Base-by-base conservation (phyloP, 352 stramenopile genomes). In the Phytopythium ostracodes region DNA sequence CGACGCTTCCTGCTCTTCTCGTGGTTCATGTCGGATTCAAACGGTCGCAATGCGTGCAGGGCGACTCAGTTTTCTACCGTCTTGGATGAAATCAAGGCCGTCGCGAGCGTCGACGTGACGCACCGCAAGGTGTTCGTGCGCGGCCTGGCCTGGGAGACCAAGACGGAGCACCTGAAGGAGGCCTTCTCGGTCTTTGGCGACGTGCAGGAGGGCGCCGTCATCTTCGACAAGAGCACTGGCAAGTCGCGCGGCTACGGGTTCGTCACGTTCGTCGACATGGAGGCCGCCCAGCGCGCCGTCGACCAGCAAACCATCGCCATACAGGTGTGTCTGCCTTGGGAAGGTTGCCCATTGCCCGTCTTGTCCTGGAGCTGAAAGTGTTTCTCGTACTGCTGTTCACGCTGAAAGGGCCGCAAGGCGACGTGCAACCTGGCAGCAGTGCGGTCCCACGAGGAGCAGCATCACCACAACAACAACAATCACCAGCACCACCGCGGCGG, bases 81-180 rank as follows among this genome's bases (percentile, higher is more conserved):
- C 56, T 77, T 81, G 55, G 61, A 76, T 51, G 75, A 84, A 66
- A 75, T 93, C 59, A 88, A 84, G 67, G 63, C 71, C 29, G 70
- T 76, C 63, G 79, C 70, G 22, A 86, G 72, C 55, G 69, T 68
- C 29, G 75, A 84, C 67, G 55, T 89, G n/a, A 64, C 66, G 44
- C 76, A 89, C 56, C 75, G 84, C 65, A 89, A 89, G 62, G 74
- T 93, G 42, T 87, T 89, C 66, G 76, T 93, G 65, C 73, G 73
- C 51, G 78, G 77, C 15, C 72, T 93, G 47, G 69, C 84, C 38
- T 83, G 73, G 73, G 70, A 88, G 63, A 88, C 75, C 31, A 79
- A 70, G 60, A 73, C 63, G 36, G 75, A 88, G 46, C 47, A 61
- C 27, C 65, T 93, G 47, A 80, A 75, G 52, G 51, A 70, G 29